phyloP scores from a whole-genome alignment of 1,284 basidiomycete species.

The Waitea zeae region DNA sequence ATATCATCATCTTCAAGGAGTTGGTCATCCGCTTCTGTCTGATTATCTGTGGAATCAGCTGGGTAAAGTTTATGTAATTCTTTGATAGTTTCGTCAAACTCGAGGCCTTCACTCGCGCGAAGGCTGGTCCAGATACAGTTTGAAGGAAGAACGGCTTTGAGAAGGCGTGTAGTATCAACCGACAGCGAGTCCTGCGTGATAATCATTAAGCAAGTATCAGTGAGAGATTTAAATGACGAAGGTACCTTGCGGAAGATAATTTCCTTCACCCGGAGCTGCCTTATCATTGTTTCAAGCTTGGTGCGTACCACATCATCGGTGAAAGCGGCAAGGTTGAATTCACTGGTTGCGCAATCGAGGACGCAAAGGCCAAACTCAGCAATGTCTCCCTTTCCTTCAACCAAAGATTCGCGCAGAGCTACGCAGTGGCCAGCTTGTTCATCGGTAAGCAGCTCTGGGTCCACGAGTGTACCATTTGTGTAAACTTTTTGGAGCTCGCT shows the following conservation, averaged over 20 bases:
- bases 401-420: conserved; percentile 59
- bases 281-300: conserved; percentile 83
- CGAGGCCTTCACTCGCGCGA: conserved; percentile 67
- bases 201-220: neutral
- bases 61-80: conserved; percentile 61
- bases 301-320: conserved; percentile 89
- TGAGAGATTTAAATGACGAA: conserved; percentile 3
- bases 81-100: conserved; percentile 52
- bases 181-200: conserved; percentile 59
- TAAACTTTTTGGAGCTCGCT: conserved; percentile 92
- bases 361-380: conserved; percentile 81
- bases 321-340: conserved; percentile 86
- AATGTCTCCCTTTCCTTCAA: conserved; percentile 23
- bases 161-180: conserved; percentile 60
- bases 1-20: conserved; percentile 27
- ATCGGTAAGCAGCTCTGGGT: conserved; percentile 76
- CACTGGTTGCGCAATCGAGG: conserved; percentile 91
- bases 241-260: conserved; percentile 78
- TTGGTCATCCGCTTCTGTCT: conserved; percentile 21
- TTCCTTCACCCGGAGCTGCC: conserved; percentile 89
- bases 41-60: conserved; percentile 15
- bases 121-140: conserved; percentile 81
- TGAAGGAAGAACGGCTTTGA: conserved; percentile 65
- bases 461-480: conserved; percentile 93
- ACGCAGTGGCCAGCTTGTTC: conserved; percentile 95